Percentiles rank a stretch among this genome's conserved stretches.
These are phyloP conservation scores for Candida patagonica DNA, from an alignment of 805 yeast genomes.

Conservation along the genomic window DNA sequence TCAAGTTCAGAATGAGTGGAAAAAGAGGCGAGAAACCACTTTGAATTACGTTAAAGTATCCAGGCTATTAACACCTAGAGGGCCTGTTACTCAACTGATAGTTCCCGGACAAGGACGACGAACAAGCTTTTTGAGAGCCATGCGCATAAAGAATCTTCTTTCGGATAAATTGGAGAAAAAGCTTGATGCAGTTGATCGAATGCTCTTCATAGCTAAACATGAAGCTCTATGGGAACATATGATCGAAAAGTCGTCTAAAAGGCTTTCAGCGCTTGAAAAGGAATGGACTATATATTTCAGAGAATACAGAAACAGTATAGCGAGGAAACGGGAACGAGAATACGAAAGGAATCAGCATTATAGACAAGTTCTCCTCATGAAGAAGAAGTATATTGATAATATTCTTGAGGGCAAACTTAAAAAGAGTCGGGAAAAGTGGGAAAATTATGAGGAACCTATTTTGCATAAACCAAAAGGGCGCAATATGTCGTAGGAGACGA, in stretches of 20 bases:
- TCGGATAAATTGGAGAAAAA: neutral
- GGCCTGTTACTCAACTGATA: slow-evolving; percentile 8
- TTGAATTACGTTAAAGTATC: slow-evolving; percentile 4
- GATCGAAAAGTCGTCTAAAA: neutral
- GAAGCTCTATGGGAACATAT: slow-evolving; percentile 9
- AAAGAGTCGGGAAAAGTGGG: slow-evolving; percentile 1
- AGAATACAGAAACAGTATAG: neutral
- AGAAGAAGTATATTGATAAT: neutral
- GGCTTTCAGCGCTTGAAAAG: neutral
- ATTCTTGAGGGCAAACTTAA: neutral
- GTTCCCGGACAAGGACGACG: slow-evolving; percentile 7
- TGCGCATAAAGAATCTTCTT: slow-evolving; percentile 2
- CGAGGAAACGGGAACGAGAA: neutral
- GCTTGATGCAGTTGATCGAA: neutral
- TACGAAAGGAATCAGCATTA: neutral
- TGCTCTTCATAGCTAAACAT: slow-evolving; percentile 1
- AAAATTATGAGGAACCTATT: neutral
- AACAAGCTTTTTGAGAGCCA: slow-evolving; percentile 1
- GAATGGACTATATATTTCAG: slow-evolving; percentile 6
- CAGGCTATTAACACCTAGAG: slow-evolving; percentile 5
- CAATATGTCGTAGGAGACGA: too few species aligned
- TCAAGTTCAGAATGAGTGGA: neutral
- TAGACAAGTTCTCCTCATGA: neutral
- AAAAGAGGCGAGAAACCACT: slow-evolving; percentile 1
- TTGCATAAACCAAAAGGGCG: slow-evolving; percentile 3